These are phyloP conservation scores for Acanthochlamys bracteata DNA, from an alignment of 106 monocot species.

Conservation along the genomic window DNA sequence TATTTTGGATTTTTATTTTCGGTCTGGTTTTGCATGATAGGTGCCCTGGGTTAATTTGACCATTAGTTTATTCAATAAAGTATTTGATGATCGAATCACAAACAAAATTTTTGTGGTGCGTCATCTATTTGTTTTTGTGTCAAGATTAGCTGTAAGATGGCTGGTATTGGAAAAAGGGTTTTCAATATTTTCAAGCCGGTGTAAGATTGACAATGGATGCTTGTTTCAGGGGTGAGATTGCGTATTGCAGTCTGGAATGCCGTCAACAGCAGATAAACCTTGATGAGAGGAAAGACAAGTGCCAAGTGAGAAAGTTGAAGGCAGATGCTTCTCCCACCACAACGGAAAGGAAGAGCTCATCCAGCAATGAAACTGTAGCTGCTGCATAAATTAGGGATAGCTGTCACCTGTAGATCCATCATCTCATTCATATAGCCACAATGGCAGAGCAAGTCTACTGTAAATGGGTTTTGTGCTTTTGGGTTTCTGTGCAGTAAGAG, in stretches of 20 bases:
- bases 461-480: not conserved
- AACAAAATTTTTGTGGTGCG: no score
- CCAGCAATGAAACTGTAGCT: conserved; percentile 17
- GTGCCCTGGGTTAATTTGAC: no score
- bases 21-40: no score
- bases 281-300: conserved; percentile 39
- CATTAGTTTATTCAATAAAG: no score
- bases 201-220: not conserved
- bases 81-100: no score
- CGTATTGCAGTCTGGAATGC: conserved; percentile 2
- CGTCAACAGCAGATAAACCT: not conserved
- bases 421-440: not conserved
- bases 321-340: conserved; percentile 2
- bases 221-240: conserved; percentile 64
- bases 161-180: no score
- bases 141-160: no score
- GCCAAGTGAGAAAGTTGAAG: conserved; percentile 18
- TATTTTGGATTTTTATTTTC: no score
- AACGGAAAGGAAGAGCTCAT: conserved; percentile 10
- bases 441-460: not conserved
- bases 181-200: not conserved
- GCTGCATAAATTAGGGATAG: conserved; percentile 14
- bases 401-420: not conserved
- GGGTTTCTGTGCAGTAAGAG: not conserved
- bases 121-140: no score